Evolutionary conservation across 331 rosid species (phyloP).

Genomic region (Stylosanthes scabra): DNA sequence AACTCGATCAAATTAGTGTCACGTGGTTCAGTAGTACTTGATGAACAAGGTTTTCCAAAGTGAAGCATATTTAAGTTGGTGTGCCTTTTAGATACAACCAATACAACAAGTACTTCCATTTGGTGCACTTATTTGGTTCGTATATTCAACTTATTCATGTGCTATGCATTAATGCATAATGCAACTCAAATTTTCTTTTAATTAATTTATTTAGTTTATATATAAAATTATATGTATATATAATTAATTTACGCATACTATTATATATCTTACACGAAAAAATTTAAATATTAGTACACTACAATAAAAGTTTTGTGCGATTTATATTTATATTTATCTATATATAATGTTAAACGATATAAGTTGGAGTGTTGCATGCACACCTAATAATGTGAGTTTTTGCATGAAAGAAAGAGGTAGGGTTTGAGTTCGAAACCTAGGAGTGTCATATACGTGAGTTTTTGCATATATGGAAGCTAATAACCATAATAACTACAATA

Average conservation of each 20-base stretch:
- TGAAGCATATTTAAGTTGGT: conserved; percentile 3
- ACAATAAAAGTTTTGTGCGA: too few species aligned
- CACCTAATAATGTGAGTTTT: background rate
- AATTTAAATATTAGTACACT: too few species aligned
- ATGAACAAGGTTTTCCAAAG: background rate
- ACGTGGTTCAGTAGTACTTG: conserved; percentile 38
- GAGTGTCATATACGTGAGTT: too few species aligned
- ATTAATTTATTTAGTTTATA: too few species aligned
- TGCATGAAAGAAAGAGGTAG: background rate
- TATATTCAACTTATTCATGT: background rate
- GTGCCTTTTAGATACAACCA: background rate
- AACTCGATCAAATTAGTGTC: conserved; percentile 29
- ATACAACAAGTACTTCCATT: background rate
- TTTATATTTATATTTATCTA: too few species aligned
- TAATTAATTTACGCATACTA: too few species aligned
- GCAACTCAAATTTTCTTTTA: background rate
- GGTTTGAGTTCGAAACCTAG: too few species aligned
- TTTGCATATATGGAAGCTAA: too few species aligned
- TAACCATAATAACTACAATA: background rate
- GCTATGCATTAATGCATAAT: background rate
- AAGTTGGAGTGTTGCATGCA: background rate
- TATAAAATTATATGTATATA: too few species aligned
- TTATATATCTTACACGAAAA: too few species aligned
- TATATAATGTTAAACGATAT: too few species aligned
- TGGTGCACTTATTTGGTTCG: background rate